Evolutionary conservation across 2,329 filamentous ascomycete species (phyloP), one percentile per base, ranked within the genome.

Genomic region (Stagonosporopsis cucurbitacearum): DNA sequence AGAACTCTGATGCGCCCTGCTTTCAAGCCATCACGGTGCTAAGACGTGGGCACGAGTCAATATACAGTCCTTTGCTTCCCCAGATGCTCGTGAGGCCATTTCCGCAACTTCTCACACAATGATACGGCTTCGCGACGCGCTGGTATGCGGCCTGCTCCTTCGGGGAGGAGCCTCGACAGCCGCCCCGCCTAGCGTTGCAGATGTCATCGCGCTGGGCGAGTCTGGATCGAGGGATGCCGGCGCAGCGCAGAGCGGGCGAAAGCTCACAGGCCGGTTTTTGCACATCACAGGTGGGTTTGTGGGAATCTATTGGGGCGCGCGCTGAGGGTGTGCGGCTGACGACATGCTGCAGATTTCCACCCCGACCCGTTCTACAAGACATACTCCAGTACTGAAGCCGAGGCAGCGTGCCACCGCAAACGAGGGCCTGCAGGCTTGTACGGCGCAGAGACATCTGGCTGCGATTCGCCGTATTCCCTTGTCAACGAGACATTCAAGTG

Each of bases 401-500:
- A 85, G 26, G 78, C 84, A 60, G 88, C 89, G 58, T 99, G 95
- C 77, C 95, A 99, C 72, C 84, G 88, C 52, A 88, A 88, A 56
- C 80, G 86, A 56, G 95, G 95, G 12, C 80, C 86, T 6, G 90
- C 94, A 7, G 94, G 93, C 41, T 81, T 84, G 46, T 95, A 92
- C 71, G 95, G 95, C 68, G 88, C 92, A 51, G 91, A 95, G 75
- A 92, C 88, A 1, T 90, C 90, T 8, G 90, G 92, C 57, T 99
- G 95, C 81, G 95, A 99, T 78, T 86, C 91, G 2, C 94, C 95
- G 0, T 77, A 88, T 56, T 80, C 88, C 0, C 86, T 99, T 17
- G 81, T 96, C 58, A 90, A 98, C 74, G 89, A 91, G 66, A 98
- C 94, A 0, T 91, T 98, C 70, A 83, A 88, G 68, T 99, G 94